Evolutionary conservation across 2,329 filamentous ascomycete genomes (phyloP).

Genomic region (Ophiostoma sp.): DNA sequence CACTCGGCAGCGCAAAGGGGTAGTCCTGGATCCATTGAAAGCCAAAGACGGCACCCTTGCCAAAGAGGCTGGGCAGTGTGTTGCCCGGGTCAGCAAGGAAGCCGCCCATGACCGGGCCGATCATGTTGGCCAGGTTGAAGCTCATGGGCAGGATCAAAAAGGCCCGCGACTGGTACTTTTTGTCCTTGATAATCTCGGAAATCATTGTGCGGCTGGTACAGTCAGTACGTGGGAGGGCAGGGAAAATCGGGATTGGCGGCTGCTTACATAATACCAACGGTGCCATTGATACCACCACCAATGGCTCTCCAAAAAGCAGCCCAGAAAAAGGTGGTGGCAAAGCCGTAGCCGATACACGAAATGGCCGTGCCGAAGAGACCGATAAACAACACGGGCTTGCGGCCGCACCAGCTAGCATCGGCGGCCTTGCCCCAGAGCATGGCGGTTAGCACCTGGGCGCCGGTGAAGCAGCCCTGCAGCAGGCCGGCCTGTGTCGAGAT

Average conservation of each 20-base stretch:
- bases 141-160: constrained; percentile 57
- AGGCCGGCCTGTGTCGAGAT: constrained; percentile 57
- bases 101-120: constrained; percentile 53
- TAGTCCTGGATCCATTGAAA: constrained; percentile 60
- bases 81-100: constrained; percentile 61
- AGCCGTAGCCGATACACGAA: constrained; percentile 66
- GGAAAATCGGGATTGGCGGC: neutral
- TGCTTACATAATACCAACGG: constrained; percentile 42
- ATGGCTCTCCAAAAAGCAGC: constrained; percentile 62
- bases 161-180: constrained; percentile 38
- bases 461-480: constrained; percentile 65
- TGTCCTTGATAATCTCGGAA: constrained; percentile 45
- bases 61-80: constrained; percentile 59
- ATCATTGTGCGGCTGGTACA: constrained; percentile 39
- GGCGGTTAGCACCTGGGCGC: constrained; percentile 67
- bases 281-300: constrained; percentile 54
- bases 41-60: constrained; percentile 52
- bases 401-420: constrained; percentile 54
- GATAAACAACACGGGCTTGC: constrained; percentile 66
- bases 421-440: constrained; percentile 67
- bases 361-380: constrained; percentile 62
- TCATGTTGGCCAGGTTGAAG: constrained; percentile 61
- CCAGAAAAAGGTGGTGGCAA: constrained; percentile 58
- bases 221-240: neutral
- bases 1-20: constrained; percentile 65